Conservation (phyloP, 2,329 filamentous ascomycete genomes). For the Nakataea oryzae region DNA sequence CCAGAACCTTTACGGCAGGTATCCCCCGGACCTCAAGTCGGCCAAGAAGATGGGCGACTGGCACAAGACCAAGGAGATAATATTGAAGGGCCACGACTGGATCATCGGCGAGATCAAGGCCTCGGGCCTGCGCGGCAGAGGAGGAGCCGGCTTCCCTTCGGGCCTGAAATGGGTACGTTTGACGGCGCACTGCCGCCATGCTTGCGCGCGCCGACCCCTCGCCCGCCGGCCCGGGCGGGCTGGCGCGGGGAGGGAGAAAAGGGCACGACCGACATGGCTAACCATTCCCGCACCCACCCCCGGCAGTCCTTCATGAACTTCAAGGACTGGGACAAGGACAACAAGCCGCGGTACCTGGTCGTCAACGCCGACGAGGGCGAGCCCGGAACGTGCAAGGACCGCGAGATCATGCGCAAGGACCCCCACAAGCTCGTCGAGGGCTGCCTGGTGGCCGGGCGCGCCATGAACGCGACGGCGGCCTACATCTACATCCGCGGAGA, state of each 20-base stretch:
- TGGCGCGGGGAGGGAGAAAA: too few species aligned
- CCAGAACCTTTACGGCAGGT: conserved; percentile 94
- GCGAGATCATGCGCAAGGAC: conserved; percentile 99
- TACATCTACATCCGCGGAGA: conserved; percentile 99
- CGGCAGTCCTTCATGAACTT: conserved; percentile 97
- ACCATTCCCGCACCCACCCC: background rate
- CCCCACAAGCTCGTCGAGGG: conserved; percentile 98
- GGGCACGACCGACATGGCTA: too few species aligned
- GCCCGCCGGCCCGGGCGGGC: too few species aligned
- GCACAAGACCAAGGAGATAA: conserved; percentile 98
- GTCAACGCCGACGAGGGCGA: conserved; percentile 99
- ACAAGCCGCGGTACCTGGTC: conserved; percentile 88
- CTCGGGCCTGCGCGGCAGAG: conserved; percentile 87
- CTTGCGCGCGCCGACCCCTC: too few species aligned
- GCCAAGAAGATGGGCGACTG: conserved; percentile 97
- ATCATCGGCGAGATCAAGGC: conserved; percentile 97
- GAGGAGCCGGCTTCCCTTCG: conserved; percentile 95
- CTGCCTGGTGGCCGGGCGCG: conserved; percentile 87
- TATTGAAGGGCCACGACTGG: conserved; percentile 96
- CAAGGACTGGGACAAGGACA: conserved; percentile 98
- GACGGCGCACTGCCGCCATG: conserved; percentile 9
- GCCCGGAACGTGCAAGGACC: conserved; percentile 97
- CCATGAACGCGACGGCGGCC: conserved; percentile 97
- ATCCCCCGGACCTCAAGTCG: conserved; percentile 81
- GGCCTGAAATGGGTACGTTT: conserved; percentile 95